phyloP scores from a whole-genome alignment of 2,329 filamentous ascomycete genomes.

The Aschersonia sp. region DNA sequence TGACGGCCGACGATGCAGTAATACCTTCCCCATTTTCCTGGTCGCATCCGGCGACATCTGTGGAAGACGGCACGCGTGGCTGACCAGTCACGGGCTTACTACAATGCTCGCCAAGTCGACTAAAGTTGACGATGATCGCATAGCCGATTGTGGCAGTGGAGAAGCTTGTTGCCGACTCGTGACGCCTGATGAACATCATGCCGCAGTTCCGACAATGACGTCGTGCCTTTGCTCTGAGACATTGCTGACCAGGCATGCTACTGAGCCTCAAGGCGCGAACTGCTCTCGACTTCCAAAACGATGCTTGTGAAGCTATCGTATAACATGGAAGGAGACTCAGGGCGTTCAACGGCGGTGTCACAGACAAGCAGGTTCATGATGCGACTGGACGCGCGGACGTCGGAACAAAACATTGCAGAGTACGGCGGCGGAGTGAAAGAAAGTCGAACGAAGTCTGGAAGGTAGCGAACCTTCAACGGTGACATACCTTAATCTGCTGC shows the following conservation, averaged over 20 bases:
- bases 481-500: conserved; percentile 99
- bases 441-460: conserved; percentile 59
- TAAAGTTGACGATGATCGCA: conserved; percentile 3
- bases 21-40: no score
- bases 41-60: no score
- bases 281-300: conserved; percentile 42
- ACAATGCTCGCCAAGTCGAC: conserved; percentile 24
- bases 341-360: conserved; percentile 4
- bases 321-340: conserved; percentile 16
- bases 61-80: background rate
- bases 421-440: conserved; percentile 20
- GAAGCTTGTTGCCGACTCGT: background rate
- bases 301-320: conserved; percentile 14
- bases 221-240: conserved; percentile 11
- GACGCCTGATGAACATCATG: conserved; percentile 3
- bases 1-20: background rate
- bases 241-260: conserved; percentile 38
- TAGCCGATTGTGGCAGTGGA: background rate
- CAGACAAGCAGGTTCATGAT: conserved; percentile 2
- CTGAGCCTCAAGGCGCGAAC: conserved; percentile 33
- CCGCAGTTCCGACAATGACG: conserved; percentile 9
- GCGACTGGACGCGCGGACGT: conserved; percentile 9
- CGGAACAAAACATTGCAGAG: conserved; percentile 12
- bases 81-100: conserved; percentile 27
- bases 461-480: conserved; percentile 58